These are phyloP conservation scores for Didymella arachidicola DNA, from an alignment of 2,329 filamentous ascomycete species.

Conservation along the genomic window DNA sequence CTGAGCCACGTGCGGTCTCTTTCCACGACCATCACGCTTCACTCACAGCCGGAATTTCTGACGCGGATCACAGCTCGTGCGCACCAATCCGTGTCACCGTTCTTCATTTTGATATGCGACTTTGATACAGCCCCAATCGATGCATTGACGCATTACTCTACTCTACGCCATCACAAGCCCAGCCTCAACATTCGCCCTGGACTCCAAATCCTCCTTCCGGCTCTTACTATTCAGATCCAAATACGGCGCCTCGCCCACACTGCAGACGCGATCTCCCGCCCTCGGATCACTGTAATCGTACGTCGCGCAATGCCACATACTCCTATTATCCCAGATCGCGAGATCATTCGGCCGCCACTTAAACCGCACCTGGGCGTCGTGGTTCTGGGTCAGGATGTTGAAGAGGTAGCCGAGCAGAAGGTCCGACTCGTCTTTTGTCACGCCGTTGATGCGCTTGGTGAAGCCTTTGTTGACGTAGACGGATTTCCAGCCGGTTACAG, in stretches of 20 bases:
- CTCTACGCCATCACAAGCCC: conserved; percentile 12
- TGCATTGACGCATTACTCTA: too few species aligned
- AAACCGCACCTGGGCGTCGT: conserved; percentile 61
- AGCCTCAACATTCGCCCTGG: conserved; percentile 10
- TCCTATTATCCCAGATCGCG: conserved; percentile 73
- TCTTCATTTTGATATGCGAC: too few species aligned
- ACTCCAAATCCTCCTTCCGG: conserved; percentile 54
- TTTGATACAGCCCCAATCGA: too few species aligned
- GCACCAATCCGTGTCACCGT: too few species aligned
- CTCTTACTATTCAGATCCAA: conserved; percentile 60
- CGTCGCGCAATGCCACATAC: conserved; percentile 66
- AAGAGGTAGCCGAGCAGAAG: conserved; percentile 54
- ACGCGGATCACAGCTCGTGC: too few species aligned
- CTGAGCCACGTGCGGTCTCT: too few species aligned
- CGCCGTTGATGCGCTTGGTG: conserved; percentile 55
- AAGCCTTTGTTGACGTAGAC: conserved; percentile 48
- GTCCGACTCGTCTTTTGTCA: conserved; percentile 56
- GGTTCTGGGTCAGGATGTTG: conserved; percentile 58
- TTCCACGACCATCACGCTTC: too few species aligned
- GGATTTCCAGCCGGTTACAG: conserved; percentile 69
- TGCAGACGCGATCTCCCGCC: conserved; percentile 60
- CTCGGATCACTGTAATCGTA: conserved; percentile 67
- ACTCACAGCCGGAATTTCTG: too few species aligned
- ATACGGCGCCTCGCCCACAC: conserved; percentile 66
- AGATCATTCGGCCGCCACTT: conserved; percentile 51